Percentiles rank a stretch among this genome's conserved stretches.
phyloP scores from a whole-genome alignment of 2,329 filamentous ascomycete genomes.

The Ophiostoma novo-ulmi region DNA sequence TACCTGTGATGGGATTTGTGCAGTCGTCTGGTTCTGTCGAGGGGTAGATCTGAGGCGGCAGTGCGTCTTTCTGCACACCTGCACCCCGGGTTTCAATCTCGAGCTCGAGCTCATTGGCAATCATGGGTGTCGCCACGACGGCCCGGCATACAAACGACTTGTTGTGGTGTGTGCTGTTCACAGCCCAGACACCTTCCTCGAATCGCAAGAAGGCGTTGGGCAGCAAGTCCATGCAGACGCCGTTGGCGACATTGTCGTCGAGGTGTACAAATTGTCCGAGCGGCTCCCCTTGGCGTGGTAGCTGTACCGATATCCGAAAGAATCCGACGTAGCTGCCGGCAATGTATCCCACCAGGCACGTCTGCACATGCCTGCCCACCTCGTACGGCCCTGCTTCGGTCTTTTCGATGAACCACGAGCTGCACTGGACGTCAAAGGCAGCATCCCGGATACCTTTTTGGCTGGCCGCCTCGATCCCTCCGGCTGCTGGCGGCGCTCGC shows the following conservation, averaged over 20 bases:
- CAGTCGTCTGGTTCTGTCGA: background rate
- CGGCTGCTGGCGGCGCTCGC: background rate
- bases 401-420: slow-evolving; percentile 44
- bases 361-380: slow-evolving; percentile 2
- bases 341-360: slow-evolving; percentile 47
- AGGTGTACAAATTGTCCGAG: slow-evolving; percentile 35
- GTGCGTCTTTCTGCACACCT: background rate
- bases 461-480: background rate
- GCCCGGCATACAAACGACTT: slow-evolving; percentile 41
- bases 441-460: background rate
- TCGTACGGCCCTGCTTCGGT: slow-evolving; percentile 31
- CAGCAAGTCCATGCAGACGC: slow-evolving; percentile 47
- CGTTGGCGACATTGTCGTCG: slow-evolving; percentile 40
- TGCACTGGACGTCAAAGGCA: slow-evolving; percentile 44
- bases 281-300: slow-evolving; percentile 31
- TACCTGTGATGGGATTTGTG: slow-evolving; percentile 47
- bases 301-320: slow-evolving; percentile 42
- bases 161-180: slow-evolving; percentile 24
- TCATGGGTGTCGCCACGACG: slow-evolving; percentile 49
- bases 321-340: slow-evolving; percentile 52
- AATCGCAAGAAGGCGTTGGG: slow-evolving; percentile 53
- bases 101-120: slow-evolving; percentile 48
- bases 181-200: slow-evolving; percentile 47
- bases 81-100: slow-evolving; percentile 34
- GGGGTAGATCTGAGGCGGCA: background rate